Conservation (phyloP, 108 stramenopile species). For the Cyclotella sp. region DNA sequence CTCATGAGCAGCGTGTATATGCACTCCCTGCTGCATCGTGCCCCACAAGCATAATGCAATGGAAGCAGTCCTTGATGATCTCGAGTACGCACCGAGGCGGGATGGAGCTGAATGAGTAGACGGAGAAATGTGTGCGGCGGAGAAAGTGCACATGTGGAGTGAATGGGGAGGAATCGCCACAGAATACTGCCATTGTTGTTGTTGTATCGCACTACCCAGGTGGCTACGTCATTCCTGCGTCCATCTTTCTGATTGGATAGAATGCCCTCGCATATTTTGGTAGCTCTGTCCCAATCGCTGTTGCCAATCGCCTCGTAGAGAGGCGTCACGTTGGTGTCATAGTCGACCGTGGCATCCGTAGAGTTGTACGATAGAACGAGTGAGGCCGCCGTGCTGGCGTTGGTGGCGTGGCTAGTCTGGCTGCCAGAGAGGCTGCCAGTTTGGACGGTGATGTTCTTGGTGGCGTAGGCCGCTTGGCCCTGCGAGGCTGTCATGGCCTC, state of each 20-base stretch:
- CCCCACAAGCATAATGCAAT: slow-evolving; percentile 87
- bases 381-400: not conserved
- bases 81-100: slow-evolving; percentile 64
- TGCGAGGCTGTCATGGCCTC: too few species aligned
- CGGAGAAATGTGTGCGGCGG: slow-evolving; percentile 69
- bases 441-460: too few species aligned
- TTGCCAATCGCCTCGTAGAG: slow-evolving; percentile 82
- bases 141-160: slow-evolving; percentile 78
- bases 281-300: slow-evolving; percentile 68
- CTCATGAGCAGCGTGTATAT: slow-evolving; percentile 70
- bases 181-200: slow-evolving; percentile 57
- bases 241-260: slow-evolving; percentile 28
- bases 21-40: slow-evolving; percentile 70
- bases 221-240: slow-evolving; percentile 52
- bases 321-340: slow-evolving; percentile 72
- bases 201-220: slow-evolving; percentile 80
- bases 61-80: slow-evolving; percentile 89
- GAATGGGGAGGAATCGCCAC: slow-evolving; percentile 87
- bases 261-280: slow-evolving; percentile 28
- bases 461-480: too few species aligned
- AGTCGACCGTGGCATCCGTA: slow-evolving; percentile 71
- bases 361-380: slow-evolving; percentile 15
- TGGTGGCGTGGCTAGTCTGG: not conserved
- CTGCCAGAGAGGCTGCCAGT: too few species aligned
- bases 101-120: slow-evolving; percentile 68